phyloP scores from a whole-genome alignment of 192 early-diverging fungal genomes.

The Coemansia sp. region DNA sequence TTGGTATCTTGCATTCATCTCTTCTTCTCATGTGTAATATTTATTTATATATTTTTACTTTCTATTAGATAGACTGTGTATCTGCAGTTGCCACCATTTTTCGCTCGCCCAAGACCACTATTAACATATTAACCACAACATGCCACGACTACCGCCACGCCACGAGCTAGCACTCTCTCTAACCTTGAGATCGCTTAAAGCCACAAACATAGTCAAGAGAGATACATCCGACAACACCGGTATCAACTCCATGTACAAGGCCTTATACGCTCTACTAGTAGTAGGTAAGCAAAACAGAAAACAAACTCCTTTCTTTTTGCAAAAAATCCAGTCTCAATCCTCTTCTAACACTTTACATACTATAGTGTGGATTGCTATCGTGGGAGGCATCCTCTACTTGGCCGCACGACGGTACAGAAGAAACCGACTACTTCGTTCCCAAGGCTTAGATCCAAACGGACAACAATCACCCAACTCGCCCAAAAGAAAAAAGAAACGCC shows the following conservation, averaged over 20 bases:
- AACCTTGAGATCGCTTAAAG: not conserved
- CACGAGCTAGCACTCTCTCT: not conserved
- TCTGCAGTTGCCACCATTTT: not conserved
- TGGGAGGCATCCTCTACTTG: slow-evolving; percentile 8
- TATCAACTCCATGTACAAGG: slow-evolving; percentile 2
- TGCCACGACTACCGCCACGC: slow-evolving; percentile 4
- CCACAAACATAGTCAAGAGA: not conserved
- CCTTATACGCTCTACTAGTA: slow-evolving; percentile 10
- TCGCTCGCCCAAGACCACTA: not conserved
- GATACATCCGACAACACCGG: not conserved
- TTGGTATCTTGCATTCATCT: not conserved
- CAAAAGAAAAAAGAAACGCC: slow-evolving; percentile 7
- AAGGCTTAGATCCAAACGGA: slow-evolving; percentile 3
- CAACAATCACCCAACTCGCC: not conserved
- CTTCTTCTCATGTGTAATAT: not conserved
- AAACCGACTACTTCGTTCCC: not conserved
- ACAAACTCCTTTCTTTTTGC: too few relatives aligned
- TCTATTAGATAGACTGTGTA: not conserved
- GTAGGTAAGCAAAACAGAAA: not conserved
- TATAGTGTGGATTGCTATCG: slow-evolving; percentile 22
- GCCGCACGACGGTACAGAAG: slow-evolving; percentile 14
- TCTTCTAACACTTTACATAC: too few relatives aligned
- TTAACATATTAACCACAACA: not conserved
- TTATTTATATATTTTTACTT: not conserved
- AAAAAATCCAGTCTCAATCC: too few relatives aligned